Base-by-base conservation (phyloP, 768 basidiomycete genomes). In the Coprinopsis strossmayeri region DNA sequence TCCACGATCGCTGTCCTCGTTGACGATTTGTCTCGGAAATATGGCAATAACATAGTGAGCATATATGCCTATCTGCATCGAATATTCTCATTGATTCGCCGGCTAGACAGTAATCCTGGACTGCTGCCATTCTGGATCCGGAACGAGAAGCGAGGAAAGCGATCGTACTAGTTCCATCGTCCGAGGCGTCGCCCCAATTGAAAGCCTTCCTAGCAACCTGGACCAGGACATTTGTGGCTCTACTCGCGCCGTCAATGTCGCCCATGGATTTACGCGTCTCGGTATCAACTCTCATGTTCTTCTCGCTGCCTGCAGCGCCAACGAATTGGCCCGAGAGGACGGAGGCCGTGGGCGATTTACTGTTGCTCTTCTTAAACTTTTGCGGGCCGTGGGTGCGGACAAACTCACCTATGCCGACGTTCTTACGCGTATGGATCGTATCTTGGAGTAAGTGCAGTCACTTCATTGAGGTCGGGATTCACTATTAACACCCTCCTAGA, bases 11-110 rank as follows among this genome's bases (percentile, higher is more conserved):
- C 43, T 52, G 18, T 65, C 5, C 53, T 71, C 48, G 53, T 76
- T 7, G 63, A 66, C 44, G 57, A 60, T 11, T 54, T 76, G 0
- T 65, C 74, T 11, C 59, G 58, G 26, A 46, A 37, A 20, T 69
- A 65, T 45, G 74, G 74, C 5, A 63, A 70, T 53, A 75, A 74
- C 48, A 72, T 74, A n/a, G 73, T 70, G 34, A 28, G 72, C n/a
- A n/a, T n/a, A n/a, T n/a, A n/a, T 42, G 1, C 7, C 23, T 20
- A 30, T 43, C 27, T 25, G 2, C 18, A 27, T 37, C 34, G 18
- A 25, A 13, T 1, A 20, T 9, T 15, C 18, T 13, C 17, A 10
- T 34, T 26, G 17, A 9, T 42, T 25, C 25, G 49, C 45, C 9
- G 40, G 1, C 12, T n/a, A 76, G 74, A 72, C 69, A 7, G 56